These are phyloP conservation scores for Pelargonium cotyledonis DNA, from an alignment of 441 rosid species.

Conservation along the genomic window DNA sequence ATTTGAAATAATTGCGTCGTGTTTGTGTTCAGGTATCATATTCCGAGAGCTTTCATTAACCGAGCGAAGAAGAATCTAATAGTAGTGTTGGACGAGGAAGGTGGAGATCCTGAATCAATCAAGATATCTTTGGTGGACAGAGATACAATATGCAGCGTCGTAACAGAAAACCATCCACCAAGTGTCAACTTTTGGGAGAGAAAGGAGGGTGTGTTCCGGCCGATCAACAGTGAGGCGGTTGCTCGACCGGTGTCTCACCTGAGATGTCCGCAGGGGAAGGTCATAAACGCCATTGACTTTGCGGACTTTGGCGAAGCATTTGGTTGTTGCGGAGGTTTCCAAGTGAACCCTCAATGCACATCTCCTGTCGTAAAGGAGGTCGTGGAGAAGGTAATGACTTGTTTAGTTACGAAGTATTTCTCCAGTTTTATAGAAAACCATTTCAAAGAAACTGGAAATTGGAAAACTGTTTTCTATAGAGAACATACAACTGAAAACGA, in stretches of 20 bases:
- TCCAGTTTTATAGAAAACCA: no score
- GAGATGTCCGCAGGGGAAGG: conserved; percentile 33
- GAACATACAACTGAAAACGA: no score
- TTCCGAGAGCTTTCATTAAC: conserved; percentile 48
- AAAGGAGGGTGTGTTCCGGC: conserved; percentile 18
- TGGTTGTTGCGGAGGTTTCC: conserved; percentile 46
- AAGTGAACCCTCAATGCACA: conserved; percentile 34
- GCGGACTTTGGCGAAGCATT: conserved; percentile 54
- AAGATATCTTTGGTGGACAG: conserved; percentile 39
- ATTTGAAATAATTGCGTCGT: no score
- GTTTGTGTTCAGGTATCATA: conserved; percentile 57
- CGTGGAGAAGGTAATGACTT: conserved; percentile 51
- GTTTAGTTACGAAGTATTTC: no score
- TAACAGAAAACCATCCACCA: conserved; percentile 39
- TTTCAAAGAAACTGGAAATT: no score
- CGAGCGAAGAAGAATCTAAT: conserved; percentile 46
- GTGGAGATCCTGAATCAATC: conserved; percentile 31
- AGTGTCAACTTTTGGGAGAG: conserved; percentile 37
- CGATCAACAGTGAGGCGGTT: conserved; percentile 21
- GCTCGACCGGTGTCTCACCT: conserved; percentile 34
- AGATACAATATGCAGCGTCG: conserved; percentile 48
- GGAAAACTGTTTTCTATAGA: no score
- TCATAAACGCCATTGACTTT: conserved; percentile 40
- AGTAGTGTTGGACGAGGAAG: conserved; percentile 53
- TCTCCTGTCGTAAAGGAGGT: conserved; percentile 33